Evolutionary conservation across 2,329 filamentous ascomycete species (phyloP).

Genomic region (Microdochium trichocladiopsis): DNA sequence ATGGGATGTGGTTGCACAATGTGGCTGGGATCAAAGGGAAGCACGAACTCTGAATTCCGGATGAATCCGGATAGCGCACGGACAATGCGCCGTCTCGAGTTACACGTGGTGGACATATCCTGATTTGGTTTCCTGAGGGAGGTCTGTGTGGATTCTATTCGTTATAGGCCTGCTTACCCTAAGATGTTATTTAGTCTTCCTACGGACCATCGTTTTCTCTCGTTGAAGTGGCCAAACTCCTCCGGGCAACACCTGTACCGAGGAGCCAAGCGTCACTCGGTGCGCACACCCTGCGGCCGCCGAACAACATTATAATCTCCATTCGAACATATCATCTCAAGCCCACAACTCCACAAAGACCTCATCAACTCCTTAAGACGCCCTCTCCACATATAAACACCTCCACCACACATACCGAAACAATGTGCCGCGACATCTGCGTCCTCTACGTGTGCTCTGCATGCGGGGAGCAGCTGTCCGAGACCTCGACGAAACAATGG

Average conservation of each 20-base stretch:
- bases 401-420: too few species aligned
- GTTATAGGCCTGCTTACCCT: neutral
- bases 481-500: constrained; percentile 8
- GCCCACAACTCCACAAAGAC: too few species aligned
- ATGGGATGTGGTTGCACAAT: neutral
- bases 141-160: neutral
- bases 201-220: neutral
- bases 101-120: neutral
- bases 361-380: too few species aligned
- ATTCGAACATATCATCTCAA: too few species aligned
- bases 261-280: neutral
- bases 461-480: constrained; percentile 7
- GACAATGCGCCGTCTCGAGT: neutral
- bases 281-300: neutral
- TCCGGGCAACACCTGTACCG: neutral
- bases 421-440: constrained; percentile 9
- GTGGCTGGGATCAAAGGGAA: neutral
- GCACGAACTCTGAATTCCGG: neutral
- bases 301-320: neutral
- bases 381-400: too few species aligned
- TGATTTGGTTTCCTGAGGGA: neutral
- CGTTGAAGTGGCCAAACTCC: neutral
- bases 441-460: constrained; percentile 7
- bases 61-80: neutral
- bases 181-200: neutral